Evolutionary conservation across 2,329 filamentous ascomycete species (phyloP).

Genomic region (Paraphoma chrysanthemicola): DNA sequence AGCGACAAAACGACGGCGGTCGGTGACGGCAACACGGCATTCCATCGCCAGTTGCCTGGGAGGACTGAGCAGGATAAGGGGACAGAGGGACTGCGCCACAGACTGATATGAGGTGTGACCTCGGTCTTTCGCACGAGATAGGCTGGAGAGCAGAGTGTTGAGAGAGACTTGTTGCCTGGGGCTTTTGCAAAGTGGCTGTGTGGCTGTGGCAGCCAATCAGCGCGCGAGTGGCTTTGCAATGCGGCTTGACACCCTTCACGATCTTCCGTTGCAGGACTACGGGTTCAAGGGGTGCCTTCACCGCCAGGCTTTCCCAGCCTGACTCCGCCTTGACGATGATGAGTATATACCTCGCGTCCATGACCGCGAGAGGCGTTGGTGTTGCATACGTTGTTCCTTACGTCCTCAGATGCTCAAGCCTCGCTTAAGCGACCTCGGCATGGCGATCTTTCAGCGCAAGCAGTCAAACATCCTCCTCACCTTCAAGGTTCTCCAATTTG

Average conservation of each 20-base stretch:
- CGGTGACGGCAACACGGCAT: slow-evolving; percentile 12
- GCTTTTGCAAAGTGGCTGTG: slow-evolving; percentile 14
- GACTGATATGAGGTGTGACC: slow-evolving; percentile 19
- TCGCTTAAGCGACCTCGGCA: slow-evolving; percentile 27
- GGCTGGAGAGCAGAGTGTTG: slow-evolving; percentile 19
- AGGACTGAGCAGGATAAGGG: slow-evolving; percentile 8
- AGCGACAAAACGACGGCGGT: slow-evolving; percentile 30
- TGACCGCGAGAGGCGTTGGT: slow-evolving; percentile 13
- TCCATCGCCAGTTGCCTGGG: slow-evolving; percentile 20
- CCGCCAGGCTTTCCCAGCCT: slow-evolving; percentile 36
- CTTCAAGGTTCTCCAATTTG: slow-evolving; percentile 47
- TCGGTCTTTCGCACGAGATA: slow-evolving; percentile 22
- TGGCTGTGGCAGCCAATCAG: slow-evolving; percentile 25
- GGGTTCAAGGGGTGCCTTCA: slow-evolving; percentile 15
- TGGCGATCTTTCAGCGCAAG: slow-evolving; percentile 38
- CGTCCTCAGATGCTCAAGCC: slow-evolving; percentile 19
- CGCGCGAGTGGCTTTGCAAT: slow-evolving; percentile 16
- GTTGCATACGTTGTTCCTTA: slow-evolving; percentile 31
- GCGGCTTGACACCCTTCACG: slow-evolving; percentile 13
- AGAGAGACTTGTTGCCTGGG: slow-evolving; percentile 12
- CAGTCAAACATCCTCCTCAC: slow-evolving; percentile 44
- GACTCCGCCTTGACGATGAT: slow-evolving; percentile 28
- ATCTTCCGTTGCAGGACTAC: too few relatives aligned
- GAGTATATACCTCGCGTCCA: slow-evolving; percentile 30
- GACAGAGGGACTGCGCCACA: slow-evolving; percentile 32